Base-by-base conservation (phyloP, 305 asterid species). In the Solanum hybrid region DNA sequence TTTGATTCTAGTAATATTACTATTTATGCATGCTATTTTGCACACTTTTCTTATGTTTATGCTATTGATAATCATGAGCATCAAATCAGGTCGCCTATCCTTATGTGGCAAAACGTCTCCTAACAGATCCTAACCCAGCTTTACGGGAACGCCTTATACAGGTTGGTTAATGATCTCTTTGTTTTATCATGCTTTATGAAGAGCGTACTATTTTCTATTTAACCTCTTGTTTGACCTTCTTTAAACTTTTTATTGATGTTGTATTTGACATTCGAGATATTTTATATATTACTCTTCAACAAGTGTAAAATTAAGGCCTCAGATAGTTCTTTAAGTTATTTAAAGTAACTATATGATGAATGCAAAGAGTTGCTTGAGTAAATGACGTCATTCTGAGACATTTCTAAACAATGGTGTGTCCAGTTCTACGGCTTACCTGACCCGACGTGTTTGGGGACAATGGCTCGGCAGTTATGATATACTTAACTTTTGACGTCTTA, bases 111-210 rank as follows among this genome's bases (percentile, higher is more conserved):
- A 97, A 97, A 94, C 99, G 99, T 42, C 97, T 97, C 88, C 94
- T 97, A 89, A 97, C 99, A 86, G 99, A 97, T 94, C 99, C 99
- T 56, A 96, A 97, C 93, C 99, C 99, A 37, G 99, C 99, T 89
- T 92, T 97, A 88, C 98, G 99, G 42, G 98, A 94, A 92, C 98
- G 99, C 87, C 97, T 97, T 88, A 95, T 97, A 91, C 99, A 97
- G 99, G 99, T 97, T 92, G 78, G 90, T 87, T 78, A 78, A 36
- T 86, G 72, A 36, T 90, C 86, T 86, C 90, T 45, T 64, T 34
- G 13, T 15, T 42, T 45, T 82, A 45, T 29, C 87, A 82, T 42
- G 72, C 73, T 82, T 82, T 42, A 82, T 45, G 87, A 27, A 45
- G 38, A 82, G 72, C 6, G 7, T 10, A 15, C 29, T 82, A 45